Conservation (phyloP, 805 yeast genomes). For the Wickerhamiella lipophila region DNA sequence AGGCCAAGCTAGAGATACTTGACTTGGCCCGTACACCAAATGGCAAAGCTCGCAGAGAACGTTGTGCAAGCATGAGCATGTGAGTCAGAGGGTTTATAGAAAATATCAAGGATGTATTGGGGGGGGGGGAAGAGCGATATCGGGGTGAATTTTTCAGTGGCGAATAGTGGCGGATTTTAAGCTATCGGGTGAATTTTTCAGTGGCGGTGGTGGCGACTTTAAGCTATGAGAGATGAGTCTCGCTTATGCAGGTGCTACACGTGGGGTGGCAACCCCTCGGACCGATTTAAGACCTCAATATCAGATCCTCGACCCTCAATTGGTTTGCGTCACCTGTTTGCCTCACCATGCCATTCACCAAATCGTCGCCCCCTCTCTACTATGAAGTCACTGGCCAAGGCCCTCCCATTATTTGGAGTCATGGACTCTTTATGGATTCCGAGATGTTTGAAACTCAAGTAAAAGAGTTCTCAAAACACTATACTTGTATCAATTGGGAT, state of each 20-base stretch:
- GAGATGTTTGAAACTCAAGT: conserved; percentile 8
- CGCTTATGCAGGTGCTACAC: too few species aligned
- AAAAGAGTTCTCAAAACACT: not conserved
- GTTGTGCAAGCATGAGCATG: conserved; percentile 7
- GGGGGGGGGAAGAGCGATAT: not conserved
- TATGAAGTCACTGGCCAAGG: conserved; percentile 5
- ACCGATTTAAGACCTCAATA: too few species aligned
- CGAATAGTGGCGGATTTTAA: not conserved
- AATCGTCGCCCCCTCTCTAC: not conserved
- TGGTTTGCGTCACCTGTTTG: not conserved
- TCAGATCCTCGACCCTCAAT: not conserved
- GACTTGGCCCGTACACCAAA: conserved; percentile 18
- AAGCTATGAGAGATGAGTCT: too few species aligned
- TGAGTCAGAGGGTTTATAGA: not conserved
- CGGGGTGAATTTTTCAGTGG: not conserved
- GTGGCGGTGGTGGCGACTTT: not conserved
- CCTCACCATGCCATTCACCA: conserved; percentile 10
- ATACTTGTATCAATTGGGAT: conserved; percentile 8
- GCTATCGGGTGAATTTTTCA: too few species aligned
- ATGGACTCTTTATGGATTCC: conserved; percentile 7
- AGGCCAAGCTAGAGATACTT: conserved; percentile 88
- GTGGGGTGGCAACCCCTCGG: too few species aligned
- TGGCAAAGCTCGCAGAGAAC: not conserved
- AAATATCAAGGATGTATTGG: not conserved
- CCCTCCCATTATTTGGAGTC: conserved; percentile 6